Base-by-base conservation (phyloP, 1,139 yeast genomes). In the Kodamaea anthophila region DNA sequence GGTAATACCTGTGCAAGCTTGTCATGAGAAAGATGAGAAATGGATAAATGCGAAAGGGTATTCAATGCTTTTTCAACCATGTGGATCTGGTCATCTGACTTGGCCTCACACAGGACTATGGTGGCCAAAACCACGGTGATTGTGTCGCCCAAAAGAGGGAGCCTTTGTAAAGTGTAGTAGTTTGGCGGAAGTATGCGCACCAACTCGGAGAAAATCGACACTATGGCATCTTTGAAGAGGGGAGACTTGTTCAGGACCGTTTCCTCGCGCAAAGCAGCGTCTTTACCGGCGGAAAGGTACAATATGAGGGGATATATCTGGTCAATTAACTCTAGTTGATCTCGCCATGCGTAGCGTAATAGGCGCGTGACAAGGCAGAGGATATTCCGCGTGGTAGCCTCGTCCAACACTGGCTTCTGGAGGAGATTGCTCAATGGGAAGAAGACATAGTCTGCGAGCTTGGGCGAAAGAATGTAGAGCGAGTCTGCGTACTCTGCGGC, bases 401-500 rank as follows among this genome's bases (percentile, higher is more conserved):
- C 55, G 15, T 40, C 41, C 14, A 65, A 43, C 5, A 26, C 27
- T 5, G 53, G 44, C 22, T 51, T 57, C 36, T 60, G 58, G 18
- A 65, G 39, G 21, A 64, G 36, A 24, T 44, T 48, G 2, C 70
- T 55, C 10, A 65, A 32, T 1, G 72, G 72, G 32, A 54, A 63
- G 40, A 65, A 65, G 3, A 65, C 45, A 35, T 65, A 65, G 42
- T 65, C 71, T 0, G 69, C 70, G 12, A 65, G 35, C 15, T 53
- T 59, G 5, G 55, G 42, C 2, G 63, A 44, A 6, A 62, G 18
- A 7, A 26, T 10, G 21, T 58, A 61, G 3, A 44, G 36, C 7
- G 34, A 28, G 0, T 32, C 28, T 1, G 28, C 21, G 25, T 50
- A 30, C 6, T 35, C 36, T 5, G 36, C 28, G 23, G 41, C 33